Evolutionary conservation across 345 rosid genomes (phyloP).

Genomic region (Noccaea bulbosa): DNA sequence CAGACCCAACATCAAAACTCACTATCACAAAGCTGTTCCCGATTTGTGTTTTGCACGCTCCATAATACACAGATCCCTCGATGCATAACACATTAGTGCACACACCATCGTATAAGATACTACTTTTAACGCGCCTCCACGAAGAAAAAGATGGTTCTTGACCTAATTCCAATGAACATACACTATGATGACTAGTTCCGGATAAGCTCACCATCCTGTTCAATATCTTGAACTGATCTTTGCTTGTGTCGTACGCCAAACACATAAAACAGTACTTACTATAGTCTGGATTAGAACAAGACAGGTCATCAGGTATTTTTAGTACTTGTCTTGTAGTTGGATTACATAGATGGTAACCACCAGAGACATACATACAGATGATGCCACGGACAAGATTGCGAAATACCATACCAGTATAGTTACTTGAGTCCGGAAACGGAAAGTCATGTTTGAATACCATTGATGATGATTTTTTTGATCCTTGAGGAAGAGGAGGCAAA

Average conservation of each 20-base stretch:
- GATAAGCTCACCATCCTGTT: neutral
- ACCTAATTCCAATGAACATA: neutral
- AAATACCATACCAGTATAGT: neutral
- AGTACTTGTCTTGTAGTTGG: slow-evolving; percentile 12
- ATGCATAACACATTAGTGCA: neutral
- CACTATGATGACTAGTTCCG: neutral
- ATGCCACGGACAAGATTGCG: neutral
- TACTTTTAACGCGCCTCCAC: neutral
- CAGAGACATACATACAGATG: neutral
- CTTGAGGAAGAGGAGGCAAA: neutral
- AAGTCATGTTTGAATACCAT: neutral
- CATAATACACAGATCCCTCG: neutral
- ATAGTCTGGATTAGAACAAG: neutral
- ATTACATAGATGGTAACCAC: neutral
- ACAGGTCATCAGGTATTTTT: neutral
- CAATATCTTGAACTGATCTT: slow-evolving; percentile 3
- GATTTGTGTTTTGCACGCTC: neutral
- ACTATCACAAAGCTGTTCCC: neutral
- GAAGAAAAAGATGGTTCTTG: neutral
- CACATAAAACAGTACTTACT: neutral
- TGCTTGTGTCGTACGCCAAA: slow-evolving; percentile 7
- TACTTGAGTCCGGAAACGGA: neutral
- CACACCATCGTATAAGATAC: neutral
- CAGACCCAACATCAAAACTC: slow-evolving; percentile 11
- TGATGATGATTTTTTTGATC: neutral